Evolutionary conservation across 2,329 filamentous ascomycete genomes (phyloP), one percentile per base, ranked within the genome.

Genomic region (Helotiales sp.): DNA sequence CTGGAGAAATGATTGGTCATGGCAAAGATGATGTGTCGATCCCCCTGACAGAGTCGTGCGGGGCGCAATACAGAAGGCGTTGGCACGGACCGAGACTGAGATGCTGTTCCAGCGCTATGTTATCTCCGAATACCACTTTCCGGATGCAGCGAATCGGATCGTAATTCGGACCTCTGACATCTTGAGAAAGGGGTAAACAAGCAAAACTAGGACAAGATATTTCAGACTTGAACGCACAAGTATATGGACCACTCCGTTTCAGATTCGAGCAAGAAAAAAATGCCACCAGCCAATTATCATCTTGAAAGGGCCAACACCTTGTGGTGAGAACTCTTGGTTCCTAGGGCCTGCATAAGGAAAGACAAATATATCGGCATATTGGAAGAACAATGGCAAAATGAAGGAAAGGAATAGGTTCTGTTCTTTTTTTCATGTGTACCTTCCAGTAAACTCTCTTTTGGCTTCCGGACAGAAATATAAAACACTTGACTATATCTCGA

Each of bases 61-160:
- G 60, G 52, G 52, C 30, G 24, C 32, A 17, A 4, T 45, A 20
- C n/a, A 22, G 45, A 22, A 26, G 43, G 30, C 47, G 45, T 63
- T 61, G 54, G 45, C 37, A 47, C 54, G 60, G 55, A 50, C 65
- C 65, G 65, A 67, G 55, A 50, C 65, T 61, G 65, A 67, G 60
- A 45, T 45, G 30, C 49, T 34, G 28, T 59, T 26, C 49, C 20
- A 10, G 20, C 34, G 37, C 34, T n/a, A 6, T 24, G 2, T 57
- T 63, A 43, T 45, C 26, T 26, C 49, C 50, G 28, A 45, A 24
- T 45, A 24, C 50, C 49, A 58, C 49, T 45, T 49, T 63, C 52
- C 61, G 30, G 6, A 30, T 47, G 6, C 50, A 63, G 40, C 61
- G 37, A 63, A 57, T 63, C 15, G 20, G 52, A 47, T 63, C 52